Evolutionary conservation across 2,329 filamentous ascomycete genomes (phyloP).

Genomic region (Verticillium isaacii): DNA sequence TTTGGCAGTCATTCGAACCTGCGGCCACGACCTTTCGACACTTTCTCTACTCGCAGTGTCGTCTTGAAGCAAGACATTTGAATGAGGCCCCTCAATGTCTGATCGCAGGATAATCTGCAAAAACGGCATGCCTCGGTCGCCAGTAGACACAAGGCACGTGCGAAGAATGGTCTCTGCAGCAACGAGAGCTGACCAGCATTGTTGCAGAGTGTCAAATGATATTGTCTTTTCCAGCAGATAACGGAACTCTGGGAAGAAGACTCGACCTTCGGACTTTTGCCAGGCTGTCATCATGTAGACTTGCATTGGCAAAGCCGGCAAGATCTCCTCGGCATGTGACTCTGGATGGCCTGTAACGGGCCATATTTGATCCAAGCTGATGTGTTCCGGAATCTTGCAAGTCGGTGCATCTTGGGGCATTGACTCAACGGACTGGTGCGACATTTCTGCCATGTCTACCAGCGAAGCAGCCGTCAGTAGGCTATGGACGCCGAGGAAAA

Average conservation of each 20-base stretch:
- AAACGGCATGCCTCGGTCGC: slow-evolving; percentile 42
- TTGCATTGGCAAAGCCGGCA: slow-evolving; percentile 75
- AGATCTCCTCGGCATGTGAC: slow-evolving; percentile 45
- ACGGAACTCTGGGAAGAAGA: slow-evolving; percentile 72
- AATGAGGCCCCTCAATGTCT: slow-evolving; percentile 14
- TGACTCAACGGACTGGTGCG: not conserved
- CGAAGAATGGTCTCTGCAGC: slow-evolving; percentile 59
- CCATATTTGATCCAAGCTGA: slow-evolving; percentile 36
- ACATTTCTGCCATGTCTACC: slow-evolving; percentile 50
- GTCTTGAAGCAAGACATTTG: slow-evolving; percentile 14
- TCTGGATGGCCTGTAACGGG: slow-evolving; percentile 30
- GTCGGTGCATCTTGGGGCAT: too few relatives aligned
- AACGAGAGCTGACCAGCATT: slow-evolving; percentile 59
- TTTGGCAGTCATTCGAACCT: slow-evolving; percentile 7
- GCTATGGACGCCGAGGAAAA: slow-evolving; percentile 64
- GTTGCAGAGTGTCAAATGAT: slow-evolving; percentile 34
- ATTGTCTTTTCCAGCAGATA: slow-evolving; percentile 46
- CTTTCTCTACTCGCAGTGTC: not conserved
- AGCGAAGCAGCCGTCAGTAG: slow-evolving; percentile 65
- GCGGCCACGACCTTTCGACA: not conserved
- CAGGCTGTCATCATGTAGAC: slow-evolving; percentile 75
- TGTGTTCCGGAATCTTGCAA: slow-evolving; percentile 19
- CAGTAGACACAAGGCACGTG: slow-evolving; percentile 57
- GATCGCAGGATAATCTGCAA: slow-evolving; percentile 56
- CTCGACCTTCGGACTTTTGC: slow-evolving; percentile 58